These are phyloP conservation scores for Schizophyllum commune DNA, from an alignment of 1,284 basidiomycete species.

Conservation along the genomic window DNA sequence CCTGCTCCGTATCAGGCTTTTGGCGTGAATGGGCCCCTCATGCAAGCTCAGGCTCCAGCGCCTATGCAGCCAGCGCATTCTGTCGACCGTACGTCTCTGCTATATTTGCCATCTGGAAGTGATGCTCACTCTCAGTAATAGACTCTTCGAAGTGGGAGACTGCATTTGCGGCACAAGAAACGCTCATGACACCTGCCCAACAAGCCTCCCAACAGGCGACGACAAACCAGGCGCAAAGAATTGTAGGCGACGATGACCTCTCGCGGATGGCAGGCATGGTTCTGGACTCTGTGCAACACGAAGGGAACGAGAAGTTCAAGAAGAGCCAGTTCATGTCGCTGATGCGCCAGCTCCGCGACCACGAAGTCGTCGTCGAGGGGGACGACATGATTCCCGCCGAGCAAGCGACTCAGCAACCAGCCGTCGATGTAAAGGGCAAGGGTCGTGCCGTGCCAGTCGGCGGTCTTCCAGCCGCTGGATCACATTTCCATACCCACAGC, in stretches of 20 bases:
- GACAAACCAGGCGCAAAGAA: background rate
- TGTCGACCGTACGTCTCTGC: conserved; percentile 3
- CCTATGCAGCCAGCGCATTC: background rate
- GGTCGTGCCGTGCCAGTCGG: conserved; percentile 35
- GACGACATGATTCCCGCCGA: conserved; percentile 62
- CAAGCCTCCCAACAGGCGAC: background rate
- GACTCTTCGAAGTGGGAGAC: conserved; percentile 42
- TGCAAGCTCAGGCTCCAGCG: background rate
- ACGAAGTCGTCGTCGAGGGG: conserved; percentile 77
- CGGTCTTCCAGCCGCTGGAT: conserved; percentile 1
- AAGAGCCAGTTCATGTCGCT: conserved; percentile 84
- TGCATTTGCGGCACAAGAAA: conserved; percentile 54
- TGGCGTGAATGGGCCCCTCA: background rate
- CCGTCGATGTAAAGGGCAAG: conserved; percentile 59
- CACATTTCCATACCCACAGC: background rate
- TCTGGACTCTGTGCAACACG: conserved; percentile 60
- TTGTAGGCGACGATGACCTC: conserved; percentile 48
- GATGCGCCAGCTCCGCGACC: conserved; percentile 81
- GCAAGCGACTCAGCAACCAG: conserved; percentile 14
- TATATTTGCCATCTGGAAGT: conserved; percentile 2
- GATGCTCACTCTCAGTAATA: conserved; percentile 22
- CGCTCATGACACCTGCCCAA: conserved; percentile 18
- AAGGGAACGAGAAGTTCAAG: conserved; percentile 81
- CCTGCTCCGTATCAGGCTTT: background rate
- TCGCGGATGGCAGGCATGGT: conserved; percentile 70